phyloP scores from a whole-genome alignment of 768 basidiomycete genomes.

The Bullera alba region DNA sequence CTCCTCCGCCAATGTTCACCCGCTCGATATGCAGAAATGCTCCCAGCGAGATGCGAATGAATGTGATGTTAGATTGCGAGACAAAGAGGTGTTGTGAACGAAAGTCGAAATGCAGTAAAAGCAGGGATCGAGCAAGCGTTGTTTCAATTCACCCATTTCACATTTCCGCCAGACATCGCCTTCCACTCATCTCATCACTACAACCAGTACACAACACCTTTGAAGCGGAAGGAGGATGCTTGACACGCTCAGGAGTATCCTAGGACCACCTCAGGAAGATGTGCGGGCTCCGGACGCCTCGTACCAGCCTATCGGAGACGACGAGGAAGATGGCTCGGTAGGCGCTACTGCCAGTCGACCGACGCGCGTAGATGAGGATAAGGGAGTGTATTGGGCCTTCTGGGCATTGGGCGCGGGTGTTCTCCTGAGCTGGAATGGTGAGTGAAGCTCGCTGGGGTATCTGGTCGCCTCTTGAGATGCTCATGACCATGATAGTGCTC shows the following conservation, averaged over 20 bases:
- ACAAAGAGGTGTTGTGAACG: too few species aligned
- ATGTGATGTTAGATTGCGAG: too few species aligned
- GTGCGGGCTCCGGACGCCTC: neutral
- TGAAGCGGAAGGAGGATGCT: neutral
- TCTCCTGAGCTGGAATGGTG: constrained; percentile 86
- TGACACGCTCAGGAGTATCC: neutral
- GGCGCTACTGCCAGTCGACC: neutral
- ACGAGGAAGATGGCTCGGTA: constrained; percentile 8
- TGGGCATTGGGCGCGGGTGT: constrained; percentile 66
- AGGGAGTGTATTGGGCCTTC: constrained; percentile 35
- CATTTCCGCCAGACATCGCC: too few species aligned
- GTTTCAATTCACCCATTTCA: too few species aligned
- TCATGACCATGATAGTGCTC: constrained; percentile 54
- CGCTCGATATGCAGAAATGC: too few species aligned
- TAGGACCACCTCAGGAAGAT: neutral
- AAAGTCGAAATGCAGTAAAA: too few species aligned
- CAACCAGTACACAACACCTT: neutral
- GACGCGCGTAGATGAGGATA: constrained; percentile 9
- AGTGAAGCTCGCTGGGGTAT: constrained; percentile 19
- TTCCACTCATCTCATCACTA: too few species aligned
- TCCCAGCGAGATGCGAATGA: too few species aligned
- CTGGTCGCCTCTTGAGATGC: neutral
- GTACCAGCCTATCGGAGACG: constrained; percentile 12
- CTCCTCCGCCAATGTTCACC: too few species aligned
- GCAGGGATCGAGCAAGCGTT: too few species aligned